Percentiles rank a stretch among this genome's conserved stretches.
Evolutionary conservation across 176 grass and related monocot genomes (phyloP).

Genomic region (Neostapfia colusana): DNA sequence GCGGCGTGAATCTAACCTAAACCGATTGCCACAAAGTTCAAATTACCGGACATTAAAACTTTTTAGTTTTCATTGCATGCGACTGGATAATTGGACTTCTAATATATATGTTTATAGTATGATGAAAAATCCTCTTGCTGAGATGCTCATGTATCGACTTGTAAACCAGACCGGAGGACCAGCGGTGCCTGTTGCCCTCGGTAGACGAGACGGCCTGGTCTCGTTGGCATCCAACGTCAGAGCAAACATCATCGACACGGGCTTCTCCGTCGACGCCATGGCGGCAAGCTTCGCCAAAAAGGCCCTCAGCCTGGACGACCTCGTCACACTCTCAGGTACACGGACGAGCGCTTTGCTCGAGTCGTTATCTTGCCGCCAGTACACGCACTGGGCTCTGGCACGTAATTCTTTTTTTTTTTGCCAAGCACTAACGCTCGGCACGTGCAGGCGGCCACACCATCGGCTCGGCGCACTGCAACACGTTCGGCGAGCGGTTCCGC

Average conservation of each 20-base stretch:
- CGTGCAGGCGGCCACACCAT: slow-evolving; percentile 81
- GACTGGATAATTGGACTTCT: not conserved
- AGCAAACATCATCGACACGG: slow-evolving; percentile 86
- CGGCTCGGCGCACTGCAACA: slow-evolving; percentile 80
- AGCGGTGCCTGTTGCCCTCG: slow-evolving; percentile 52
- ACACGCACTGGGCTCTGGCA: not conserved
- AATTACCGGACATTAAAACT: not conserved
- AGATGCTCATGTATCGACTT: slow-evolving; percentile 11
- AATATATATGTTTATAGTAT: not conserved
- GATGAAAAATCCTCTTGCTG: not conserved
- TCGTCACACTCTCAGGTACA: slow-evolving; percentile 82
- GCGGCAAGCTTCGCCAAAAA: slow-evolving; percentile 65
- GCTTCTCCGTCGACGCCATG: slow-evolving; percentile 79
- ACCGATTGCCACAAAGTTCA: not conserved
- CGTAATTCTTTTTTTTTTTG: not conserved
- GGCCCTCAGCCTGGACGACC: slow-evolving; percentile 74
- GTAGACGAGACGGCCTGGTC: slow-evolving; percentile 63
- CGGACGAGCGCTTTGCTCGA: not conserved
- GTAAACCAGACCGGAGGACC: slow-evolving; percentile 81
- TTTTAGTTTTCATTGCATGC: not conserved
- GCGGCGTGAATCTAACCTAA: not conserved
- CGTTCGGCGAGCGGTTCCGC: slow-evolving; percentile 83
- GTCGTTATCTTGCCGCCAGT: not conserved
- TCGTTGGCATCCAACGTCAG: slow-evolving; percentile 78
- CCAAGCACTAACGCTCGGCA: not conserved